Percentiles rank a stretch among this genome's conserved stretches.
Conservation (phyloP, 352 stramenopile species). For the Pythium chondricola region DNA sequence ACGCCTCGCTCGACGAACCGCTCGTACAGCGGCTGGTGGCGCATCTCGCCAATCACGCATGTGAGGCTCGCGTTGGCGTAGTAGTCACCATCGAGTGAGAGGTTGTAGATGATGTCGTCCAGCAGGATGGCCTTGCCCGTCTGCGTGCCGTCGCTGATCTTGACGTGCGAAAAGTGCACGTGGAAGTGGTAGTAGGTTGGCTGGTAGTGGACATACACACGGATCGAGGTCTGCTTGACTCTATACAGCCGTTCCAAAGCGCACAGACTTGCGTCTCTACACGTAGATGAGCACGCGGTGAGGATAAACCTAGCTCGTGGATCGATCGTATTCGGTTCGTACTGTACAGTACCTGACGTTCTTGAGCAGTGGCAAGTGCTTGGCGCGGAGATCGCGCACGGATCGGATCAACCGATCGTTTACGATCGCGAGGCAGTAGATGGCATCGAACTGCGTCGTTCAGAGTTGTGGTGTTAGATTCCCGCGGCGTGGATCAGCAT, state of each 20-base stretch:
- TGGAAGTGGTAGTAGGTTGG: constrained; percentile 88
- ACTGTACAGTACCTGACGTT: constrained; percentile 53
- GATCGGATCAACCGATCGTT: constrained; percentile 68
- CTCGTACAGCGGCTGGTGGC: constrained; percentile 70
- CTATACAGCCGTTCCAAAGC: constrained; percentile 53
- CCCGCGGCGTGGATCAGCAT: neutral
- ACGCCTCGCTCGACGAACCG: constrained; percentile 53
- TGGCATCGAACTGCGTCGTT: constrained; percentile 48
- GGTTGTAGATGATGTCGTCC: constrained; percentile 81
- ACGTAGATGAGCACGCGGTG: no score
- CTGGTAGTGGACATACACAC: constrained; percentile 86
- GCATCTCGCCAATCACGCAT: constrained; percentile 69
- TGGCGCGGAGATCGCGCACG: constrained; percentile 59
- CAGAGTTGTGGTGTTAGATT: neutral
- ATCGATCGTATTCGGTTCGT: neutral
- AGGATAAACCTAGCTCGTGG: neutral
- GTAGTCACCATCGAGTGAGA: constrained; percentile 50
- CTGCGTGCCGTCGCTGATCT: constrained; percentile 68
- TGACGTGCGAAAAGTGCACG: constrained; percentile 83
- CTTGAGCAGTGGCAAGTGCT: constrained; percentile 55
- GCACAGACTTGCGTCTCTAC: constrained; percentile 54
- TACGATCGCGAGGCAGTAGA: constrained; percentile 81
- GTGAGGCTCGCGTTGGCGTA: constrained; percentile 74
- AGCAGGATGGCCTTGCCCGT: constrained; percentile 80
- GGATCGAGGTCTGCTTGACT: constrained; percentile 43